These are phyloP conservation scores for Clarireedia homoeocarpa DNA, from an alignment of 2,329 filamentous ascomycete species.

Conservation along the genomic window DNA sequence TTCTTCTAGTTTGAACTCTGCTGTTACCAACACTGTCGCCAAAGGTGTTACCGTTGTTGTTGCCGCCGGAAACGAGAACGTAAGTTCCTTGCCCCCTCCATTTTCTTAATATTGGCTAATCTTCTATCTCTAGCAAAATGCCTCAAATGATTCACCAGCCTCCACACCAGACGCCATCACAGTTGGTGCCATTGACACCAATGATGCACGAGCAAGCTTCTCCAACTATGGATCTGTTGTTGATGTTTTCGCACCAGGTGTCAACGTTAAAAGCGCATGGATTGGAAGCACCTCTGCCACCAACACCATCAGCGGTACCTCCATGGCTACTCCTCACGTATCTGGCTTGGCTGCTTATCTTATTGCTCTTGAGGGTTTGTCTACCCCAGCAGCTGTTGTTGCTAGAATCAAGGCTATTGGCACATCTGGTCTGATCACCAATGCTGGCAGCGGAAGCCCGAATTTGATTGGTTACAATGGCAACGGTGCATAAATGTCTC, in stretches of 20 bases:
- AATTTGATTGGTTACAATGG: conserved; percentile 52
- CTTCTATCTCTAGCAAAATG: conserved; percentile 24
- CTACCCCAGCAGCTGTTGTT: conserved; percentile 33
- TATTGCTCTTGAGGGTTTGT: conserved; percentile 39
- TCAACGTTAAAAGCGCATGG: conserved; percentile 40
- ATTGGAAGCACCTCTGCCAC: conserved; percentile 34
- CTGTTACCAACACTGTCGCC: conserved; percentile 38
- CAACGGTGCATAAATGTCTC: conserved; percentile 26
- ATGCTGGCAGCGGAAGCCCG: conserved; percentile 34
- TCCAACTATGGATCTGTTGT: conserved; percentile 44
- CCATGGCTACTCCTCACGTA: conserved; percentile 56
- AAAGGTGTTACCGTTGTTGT: conserved; percentile 44
- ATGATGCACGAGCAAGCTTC: conserved; percentile 35
- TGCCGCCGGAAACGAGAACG: conserved; percentile 45
- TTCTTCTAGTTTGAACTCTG: conserved; percentile 41
- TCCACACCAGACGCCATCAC: conserved; percentile 41
- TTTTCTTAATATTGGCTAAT: neutral
- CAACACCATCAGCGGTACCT: conserved; percentile 51
- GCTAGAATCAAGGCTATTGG: conserved; percentile 32
- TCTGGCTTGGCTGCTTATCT: conserved; percentile 62
- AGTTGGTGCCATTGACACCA: conserved; percentile 41
- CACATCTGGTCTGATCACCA: conserved; percentile 34
- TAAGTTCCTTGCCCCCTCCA: neutral
- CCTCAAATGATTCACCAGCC: conserved; percentile 38
- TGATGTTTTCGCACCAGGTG: conserved; percentile 45